These are phyloP conservation scores for Xerocomus spinulosus DNA, from an alignment of 768 basidiomycete genomes.

Conservation along the genomic window DNA sequence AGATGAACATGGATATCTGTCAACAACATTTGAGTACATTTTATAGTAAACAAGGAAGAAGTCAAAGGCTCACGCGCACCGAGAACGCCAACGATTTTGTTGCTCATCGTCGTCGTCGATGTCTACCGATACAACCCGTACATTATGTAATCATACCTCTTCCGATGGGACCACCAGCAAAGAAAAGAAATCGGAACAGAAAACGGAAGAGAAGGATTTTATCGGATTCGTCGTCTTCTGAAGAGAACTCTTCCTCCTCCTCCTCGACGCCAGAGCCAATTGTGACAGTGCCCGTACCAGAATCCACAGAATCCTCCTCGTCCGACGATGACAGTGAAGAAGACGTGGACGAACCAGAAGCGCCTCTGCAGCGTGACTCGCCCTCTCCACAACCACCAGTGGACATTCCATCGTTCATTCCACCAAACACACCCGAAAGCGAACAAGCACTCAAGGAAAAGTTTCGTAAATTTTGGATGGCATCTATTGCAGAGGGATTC, in stretches of 20 bases:
- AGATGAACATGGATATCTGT: constrained; percentile 7
- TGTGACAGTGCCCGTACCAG: constrained; percentile 5
- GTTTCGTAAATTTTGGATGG: constrained; percentile 87
- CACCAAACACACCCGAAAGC: constrained; percentile 34
- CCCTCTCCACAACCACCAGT: constrained; percentile 20
- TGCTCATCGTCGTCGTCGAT: constrained; percentile 16
- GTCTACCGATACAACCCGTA: neutral
- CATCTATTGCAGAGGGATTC: constrained; percentile 43
- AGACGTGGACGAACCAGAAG: constrained; percentile 1
- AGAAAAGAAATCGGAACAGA: constrained; percentile 43
- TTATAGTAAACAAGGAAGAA: too few species aligned
- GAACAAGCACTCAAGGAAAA: constrained; percentile 58
- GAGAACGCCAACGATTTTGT: constrained; percentile 26
- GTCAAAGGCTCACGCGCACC: constrained; percentile 26
- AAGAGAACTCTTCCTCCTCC: constrained; percentile 22
- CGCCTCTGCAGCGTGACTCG: constrained; percentile 16
- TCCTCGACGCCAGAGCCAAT: constrained; percentile 9
- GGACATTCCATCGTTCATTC: constrained; percentile 56
- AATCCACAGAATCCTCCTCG: constrained; percentile 2
- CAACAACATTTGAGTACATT: constrained; percentile 10
- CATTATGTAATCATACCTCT: constrained; percentile 1
- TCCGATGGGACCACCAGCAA: constrained; percentile 28
- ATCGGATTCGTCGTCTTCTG: constrained; percentile 42
- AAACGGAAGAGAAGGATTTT: constrained; percentile 52
- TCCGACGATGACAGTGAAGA: too few species aligned